Evolutionary conservation across 2,329 filamentous ascomycete species (phyloP), one percentile per base, ranked within the genome.

Genomic region (Mycocentrospora acerina): DNA sequence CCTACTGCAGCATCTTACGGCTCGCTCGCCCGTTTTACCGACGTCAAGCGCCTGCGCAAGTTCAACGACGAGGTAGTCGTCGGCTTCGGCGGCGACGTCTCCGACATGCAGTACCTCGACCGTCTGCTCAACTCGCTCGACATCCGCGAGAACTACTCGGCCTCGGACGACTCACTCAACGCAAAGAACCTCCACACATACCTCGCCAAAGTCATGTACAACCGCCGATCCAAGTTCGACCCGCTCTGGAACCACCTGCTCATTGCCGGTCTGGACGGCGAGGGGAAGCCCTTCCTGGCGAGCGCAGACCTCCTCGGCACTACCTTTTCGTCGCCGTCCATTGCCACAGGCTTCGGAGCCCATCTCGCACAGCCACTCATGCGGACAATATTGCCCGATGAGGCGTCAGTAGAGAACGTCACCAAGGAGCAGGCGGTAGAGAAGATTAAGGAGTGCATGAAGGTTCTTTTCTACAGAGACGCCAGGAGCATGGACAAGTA

Each of bases 81-180:
- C 63, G 93, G 93, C 60, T 95, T 97, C 73, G 89, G 90, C 68
- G 93, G 93, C 69, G 93, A 98, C 75, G 85, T 98, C 59, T 95
- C 88, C 51, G 93, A 98, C 76, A 97, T 98, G 93, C 93, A 98
- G 77, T 94, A 94, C 76, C 83, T 98, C 55, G 87, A 95, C 80
- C 85, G 93, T 57, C 82, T 95, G 62, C 85, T 98, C 57, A 85
- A 80, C 63, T 86, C 88, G 48, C 85, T 97, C 59, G 83, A 87
- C 67, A 89, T 94, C 69, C 80, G 86, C 68, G 90, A 97, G 77
- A 86, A 89, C 66, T 97, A 98, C 77, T 79, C 78, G 42, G 65
- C 69, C 52, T 68, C 56, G 60, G 71, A 62, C 45, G 72, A 60
- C 71, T 74, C 59, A 25, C 84, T 98, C 60, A 89, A 86, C 68